phyloP scores from a whole-genome alignment of 805 yeast species.

The Gaillardinia entomophila region DNA sequence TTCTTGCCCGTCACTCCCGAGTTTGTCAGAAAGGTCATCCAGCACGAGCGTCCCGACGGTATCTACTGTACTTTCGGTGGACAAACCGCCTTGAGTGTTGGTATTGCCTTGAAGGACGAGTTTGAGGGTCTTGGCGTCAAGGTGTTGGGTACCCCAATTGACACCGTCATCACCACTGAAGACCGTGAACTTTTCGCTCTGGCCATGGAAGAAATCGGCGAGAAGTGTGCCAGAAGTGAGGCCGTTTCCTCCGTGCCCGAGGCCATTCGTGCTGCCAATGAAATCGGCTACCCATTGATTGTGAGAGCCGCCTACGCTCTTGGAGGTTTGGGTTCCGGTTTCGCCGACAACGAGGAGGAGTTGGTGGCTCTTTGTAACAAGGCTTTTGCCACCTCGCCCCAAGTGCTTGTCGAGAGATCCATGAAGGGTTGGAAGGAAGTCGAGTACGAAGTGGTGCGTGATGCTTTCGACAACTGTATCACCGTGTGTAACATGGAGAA shows the following conservation, averaged over 20 bases:
- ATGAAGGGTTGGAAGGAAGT: slow-evolving; percentile 99
- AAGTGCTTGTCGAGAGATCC: slow-evolving; percentile 89
- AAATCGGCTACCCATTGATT: slow-evolving; percentile 91
- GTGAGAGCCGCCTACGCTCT: slow-evolving; percentile 96
- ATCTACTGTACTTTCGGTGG: slow-evolving; percentile 98
- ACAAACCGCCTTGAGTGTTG: slow-evolving; percentile 95
- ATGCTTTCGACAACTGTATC: slow-evolving; percentile 93
- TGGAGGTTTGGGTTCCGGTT: slow-evolving; percentile 98
- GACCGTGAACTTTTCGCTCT: slow-evolving; percentile 94
- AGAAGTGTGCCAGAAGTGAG: slow-evolving; percentile 90
- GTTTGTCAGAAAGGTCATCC: slow-evolving; percentile 90
- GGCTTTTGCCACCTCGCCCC: slow-evolving; percentile 95
- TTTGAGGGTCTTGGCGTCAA: slow-evolving; percentile 87
- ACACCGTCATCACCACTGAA: slow-evolving; percentile 94
- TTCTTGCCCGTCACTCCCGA: slow-evolving; percentile 97
- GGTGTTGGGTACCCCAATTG: slow-evolving; percentile 95
- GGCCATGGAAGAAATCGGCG: slow-evolving; percentile 91
- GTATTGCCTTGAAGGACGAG: slow-evolving; percentile 93
- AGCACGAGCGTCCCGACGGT: slow-evolving; percentile 95
- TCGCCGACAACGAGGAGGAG: slow-evolving; percentile 84
- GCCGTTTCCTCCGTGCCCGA: slow-evolving; percentile 79
- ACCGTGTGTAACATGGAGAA: slow-evolving; percentile 99
- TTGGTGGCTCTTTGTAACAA: slow-evolving; percentile 77
- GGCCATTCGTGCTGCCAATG: slow-evolving; percentile 77
- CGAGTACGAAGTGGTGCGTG: slow-evolving; percentile 98